Evolutionary conservation across 441 rosid genomes (phyloP).

Genomic region (Erodium chrysanthum): DNA sequence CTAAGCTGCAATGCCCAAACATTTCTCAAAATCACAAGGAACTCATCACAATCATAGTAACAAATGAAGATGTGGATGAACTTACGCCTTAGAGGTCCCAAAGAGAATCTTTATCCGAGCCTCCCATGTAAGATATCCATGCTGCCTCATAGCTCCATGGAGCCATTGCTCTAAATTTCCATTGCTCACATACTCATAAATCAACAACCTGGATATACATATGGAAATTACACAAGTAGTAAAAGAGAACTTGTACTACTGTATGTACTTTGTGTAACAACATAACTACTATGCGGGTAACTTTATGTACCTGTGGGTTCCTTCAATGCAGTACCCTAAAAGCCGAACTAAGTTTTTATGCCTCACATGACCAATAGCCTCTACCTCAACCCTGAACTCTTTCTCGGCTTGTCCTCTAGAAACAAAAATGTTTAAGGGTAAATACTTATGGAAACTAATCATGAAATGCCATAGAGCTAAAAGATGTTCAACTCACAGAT

Average conservation of each 20-base stretch:
- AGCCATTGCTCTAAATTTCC: conserved; percentile 98
- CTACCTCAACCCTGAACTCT: conserved; percentile 87
- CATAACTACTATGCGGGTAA: not conserved
- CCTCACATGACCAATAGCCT: conserved; percentile 93
- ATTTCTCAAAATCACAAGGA: conserved; percentile 10
- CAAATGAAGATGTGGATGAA: conserved; percentile 7
- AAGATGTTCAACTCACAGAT: conserved; percentile 45
- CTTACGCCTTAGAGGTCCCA: conserved; percentile 98
- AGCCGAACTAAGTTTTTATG: conserved; percentile 96
- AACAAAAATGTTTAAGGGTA: not conserved
- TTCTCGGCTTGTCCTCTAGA: conserved; percentile 94
- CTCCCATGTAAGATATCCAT: conserved; percentile 91
- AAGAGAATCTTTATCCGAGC: conserved; percentile 78
- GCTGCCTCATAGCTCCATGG: conserved; percentile 86
- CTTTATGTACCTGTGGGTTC: conserved; percentile 59
- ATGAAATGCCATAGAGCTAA: not conserved
- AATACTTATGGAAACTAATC: not conserved
- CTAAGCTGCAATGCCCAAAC: conserved; percentile 47
- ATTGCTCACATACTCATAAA: conserved; percentile 84
- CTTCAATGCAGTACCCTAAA: conserved; percentile 93
- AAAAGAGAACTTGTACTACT: not conserved
- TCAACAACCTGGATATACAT: conserved; percentile 49
- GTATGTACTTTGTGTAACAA: not conserved
- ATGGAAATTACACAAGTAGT: too few relatives aligned
- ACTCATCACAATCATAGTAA: conserved; percentile 11